Base-by-base conservation (phyloP, 495 filamentous ascomycete species). In the Penicillium alfredii region DNA sequence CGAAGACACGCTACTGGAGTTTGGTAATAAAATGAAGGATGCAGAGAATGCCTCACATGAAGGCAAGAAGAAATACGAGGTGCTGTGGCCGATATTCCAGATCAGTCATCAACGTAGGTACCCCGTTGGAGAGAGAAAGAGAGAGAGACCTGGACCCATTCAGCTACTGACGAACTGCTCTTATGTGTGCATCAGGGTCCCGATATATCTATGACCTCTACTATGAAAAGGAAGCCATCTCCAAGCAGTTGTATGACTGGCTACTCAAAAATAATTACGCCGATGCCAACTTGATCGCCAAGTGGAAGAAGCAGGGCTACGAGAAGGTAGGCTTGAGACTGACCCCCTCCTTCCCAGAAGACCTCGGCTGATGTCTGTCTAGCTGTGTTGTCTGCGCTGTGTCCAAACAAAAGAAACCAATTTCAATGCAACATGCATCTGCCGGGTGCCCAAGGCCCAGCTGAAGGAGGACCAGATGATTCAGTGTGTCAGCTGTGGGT, bases 291-390 rank as follows among this genome's bases (percentile, higher is more conserved):
- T 67, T 99, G 44, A 97, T 99, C 54, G 92, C 92, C 10, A 97
- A 99, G 66, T 99, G 92, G 92, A 99, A 99, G 76, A 99, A 97
- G 66, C 84, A 90, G 53, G 93, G 92, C 13, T 99, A 99, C 63
- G 92, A 97, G 66, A 96, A 97, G 79, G 84, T 86, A 63, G 30
- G 71, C 33, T n/a, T n/a, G n/a, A n/a, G n/a, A n/a, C n/a, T n/a
- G n/a, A n/a, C n/a, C n/a, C n/a, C n/a, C n/a, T n/a, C n/a, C n/a
- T n/a, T n/a, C n/a, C n/a, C n/a, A n/a, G n/a, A n/a, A n/a, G n/a
- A n/a, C n/a, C n/a, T n/a, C n/a, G n/a, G 60, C 42, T 37, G 2
- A 20, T 33, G 18, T 44, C 31, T 36, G 10, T 29, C 19, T 49
- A 88, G 82, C 64, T 98, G 6, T 99, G 92, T 58, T 99, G 92